These are phyloP conservation scores for Elongisporangium prolatum DNA, from an alignment of 352 stramenopile genomes.

Conservation along the genomic window DNA sequence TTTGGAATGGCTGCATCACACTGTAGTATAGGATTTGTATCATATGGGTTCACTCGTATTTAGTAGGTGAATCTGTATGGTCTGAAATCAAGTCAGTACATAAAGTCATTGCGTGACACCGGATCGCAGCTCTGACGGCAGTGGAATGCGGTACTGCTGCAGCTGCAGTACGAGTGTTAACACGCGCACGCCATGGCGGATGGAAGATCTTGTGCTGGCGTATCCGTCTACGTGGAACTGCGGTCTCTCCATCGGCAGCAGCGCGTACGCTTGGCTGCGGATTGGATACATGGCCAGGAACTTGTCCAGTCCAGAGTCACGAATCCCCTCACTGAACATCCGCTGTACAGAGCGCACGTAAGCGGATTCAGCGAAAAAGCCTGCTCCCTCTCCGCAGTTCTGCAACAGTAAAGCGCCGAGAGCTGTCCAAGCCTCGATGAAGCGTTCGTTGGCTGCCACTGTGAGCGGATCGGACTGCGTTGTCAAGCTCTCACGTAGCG, in stretches of 20 bases:
- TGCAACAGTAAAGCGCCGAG: conserved; percentile 6
- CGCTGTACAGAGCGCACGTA: conserved; percentile 2
- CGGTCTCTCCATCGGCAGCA: background rate
- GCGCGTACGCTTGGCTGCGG: conserved; percentile 3
- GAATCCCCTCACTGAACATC: conserved; percentile 5
- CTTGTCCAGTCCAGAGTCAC: background rate
- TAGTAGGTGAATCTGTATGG: background rate
- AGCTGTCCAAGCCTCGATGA: conserved; percentile 3
- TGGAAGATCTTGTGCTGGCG: conserved; percentile 3
- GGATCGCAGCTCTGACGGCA: background rate
- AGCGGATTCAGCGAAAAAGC: background rate
- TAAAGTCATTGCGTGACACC: background rate
- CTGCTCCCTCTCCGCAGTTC: background rate
- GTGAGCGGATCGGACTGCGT: background rate
- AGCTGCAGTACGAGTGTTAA: conserved; percentile 5
- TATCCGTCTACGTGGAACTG: conserved; percentile 7
- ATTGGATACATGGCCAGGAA: conserved; percentile 12
- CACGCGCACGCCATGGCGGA: conserved; percentile 3
- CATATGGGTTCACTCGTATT: background rate
- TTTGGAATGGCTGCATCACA: background rate
- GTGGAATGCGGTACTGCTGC: background rate
- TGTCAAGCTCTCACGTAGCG: background rate
- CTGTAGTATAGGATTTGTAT: background rate
- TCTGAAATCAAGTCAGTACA: background rate
- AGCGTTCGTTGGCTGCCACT: background rate